Conservation (phyloP, 2,329 filamentous ascomycete genomes). For the Epicoccum nigrum region DNA sequence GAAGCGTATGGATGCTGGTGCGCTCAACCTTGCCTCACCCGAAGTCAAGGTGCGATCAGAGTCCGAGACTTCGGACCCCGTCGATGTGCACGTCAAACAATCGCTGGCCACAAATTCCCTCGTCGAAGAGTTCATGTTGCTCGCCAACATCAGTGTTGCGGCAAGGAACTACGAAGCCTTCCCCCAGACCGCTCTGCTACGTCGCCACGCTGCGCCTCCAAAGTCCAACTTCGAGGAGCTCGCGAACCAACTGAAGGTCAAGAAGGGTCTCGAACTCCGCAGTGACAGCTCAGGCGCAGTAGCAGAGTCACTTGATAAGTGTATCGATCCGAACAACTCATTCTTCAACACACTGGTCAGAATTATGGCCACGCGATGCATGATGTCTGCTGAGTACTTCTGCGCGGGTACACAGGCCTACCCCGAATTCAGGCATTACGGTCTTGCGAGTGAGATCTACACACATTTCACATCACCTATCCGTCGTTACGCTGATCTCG, state of each 20-base stretch:
- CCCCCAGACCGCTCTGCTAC: slow-evolving; percentile 91
- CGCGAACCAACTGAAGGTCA: slow-evolving; percentile 85
- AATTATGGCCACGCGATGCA: slow-evolving; percentile 97
- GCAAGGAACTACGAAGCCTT: slow-evolving; percentile 89
- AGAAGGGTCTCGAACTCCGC: slow-evolving; percentile 78
- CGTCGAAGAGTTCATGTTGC: slow-evolving; percentile 98
- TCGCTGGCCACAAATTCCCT: slow-evolving; percentile 95
- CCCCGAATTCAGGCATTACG: slow-evolving; percentile 95
- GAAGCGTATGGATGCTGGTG: slow-evolving; percentile 92
- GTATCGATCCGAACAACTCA: slow-evolving; percentile 78
- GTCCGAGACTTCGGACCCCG: slow-evolving; percentile 92
- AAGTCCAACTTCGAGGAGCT: slow-evolving; percentile 97
- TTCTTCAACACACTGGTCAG: slow-evolving; percentile 99
- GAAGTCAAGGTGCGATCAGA: slow-evolving; percentile 96
- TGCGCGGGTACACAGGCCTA: slow-evolving; percentile 91
- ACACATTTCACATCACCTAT: slow-evolving; percentile 99
- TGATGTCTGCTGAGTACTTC: slow-evolving; percentile 99
- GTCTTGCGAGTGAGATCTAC: slow-evolving; percentile 94
- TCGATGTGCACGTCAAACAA: slow-evolving; percentile 95
- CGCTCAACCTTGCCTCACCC: slow-evolving; percentile 93
- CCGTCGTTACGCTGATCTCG: slow-evolving; percentile 93
- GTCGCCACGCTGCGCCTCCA: slow-evolving; percentile 88
- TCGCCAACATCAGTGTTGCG: slow-evolving; percentile 95
- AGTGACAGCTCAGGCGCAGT: slow-evolving; percentile 91
- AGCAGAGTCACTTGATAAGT: slow-evolving; percentile 87